A percentile compares a stretch with the other conserved stretches of the same genome.
Evolutionary conservation across 2,329 filamentous ascomycete genomes (phyloP).

Genomic region (Fusarium falciforme): DNA sequence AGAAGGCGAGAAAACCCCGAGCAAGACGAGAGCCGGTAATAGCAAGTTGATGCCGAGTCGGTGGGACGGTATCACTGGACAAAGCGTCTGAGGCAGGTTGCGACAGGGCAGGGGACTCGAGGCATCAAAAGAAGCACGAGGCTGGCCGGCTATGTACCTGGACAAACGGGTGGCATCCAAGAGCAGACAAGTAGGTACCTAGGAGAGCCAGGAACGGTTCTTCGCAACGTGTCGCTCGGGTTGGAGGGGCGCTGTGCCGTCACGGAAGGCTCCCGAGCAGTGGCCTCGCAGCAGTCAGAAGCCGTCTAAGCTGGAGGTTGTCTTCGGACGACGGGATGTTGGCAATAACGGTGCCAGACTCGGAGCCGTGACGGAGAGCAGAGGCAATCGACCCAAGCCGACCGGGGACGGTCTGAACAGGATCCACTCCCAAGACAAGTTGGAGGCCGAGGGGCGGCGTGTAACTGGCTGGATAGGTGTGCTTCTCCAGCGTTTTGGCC

Average conservation of each 20-base stretch:
- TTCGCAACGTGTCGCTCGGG: conserved; percentile 22
- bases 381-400: conserved; percentile 33
- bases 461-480: conserved; percentile 32
- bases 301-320: conserved; percentile 10
- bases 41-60: conserved; percentile 22
- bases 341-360: conserved; percentile 27
- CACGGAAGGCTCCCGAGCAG: conserved; percentile 41
- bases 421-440: conserved; percentile 35
- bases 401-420: conserved; percentile 24
- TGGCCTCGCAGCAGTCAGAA: conserved; percentile 12
- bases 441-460: conserved; percentile 32
- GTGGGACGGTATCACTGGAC: conserved; percentile 15
- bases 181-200: conserved; percentile 4
- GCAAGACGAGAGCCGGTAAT: conserved; percentile 13
- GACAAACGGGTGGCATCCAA: conserved; percentile 29
- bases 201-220: conserved; percentile 21
- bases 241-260: conserved; percentile 23
- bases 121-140: conserved; percentile 19
- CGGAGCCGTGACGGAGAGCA: conserved; percentile 35
- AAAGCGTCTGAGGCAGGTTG: conserved; percentile 16
- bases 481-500: conserved; percentile 15
- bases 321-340: conserved; percentile 46
- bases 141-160: conserved; percentile 31
- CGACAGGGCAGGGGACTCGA: conserved; percentile 10
- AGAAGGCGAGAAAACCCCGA: conserved; percentile 43